Base-by-base conservation (phyloP, 2,329 filamentous ascomycete species). In the Cordyceps cateniannulata region DNA sequence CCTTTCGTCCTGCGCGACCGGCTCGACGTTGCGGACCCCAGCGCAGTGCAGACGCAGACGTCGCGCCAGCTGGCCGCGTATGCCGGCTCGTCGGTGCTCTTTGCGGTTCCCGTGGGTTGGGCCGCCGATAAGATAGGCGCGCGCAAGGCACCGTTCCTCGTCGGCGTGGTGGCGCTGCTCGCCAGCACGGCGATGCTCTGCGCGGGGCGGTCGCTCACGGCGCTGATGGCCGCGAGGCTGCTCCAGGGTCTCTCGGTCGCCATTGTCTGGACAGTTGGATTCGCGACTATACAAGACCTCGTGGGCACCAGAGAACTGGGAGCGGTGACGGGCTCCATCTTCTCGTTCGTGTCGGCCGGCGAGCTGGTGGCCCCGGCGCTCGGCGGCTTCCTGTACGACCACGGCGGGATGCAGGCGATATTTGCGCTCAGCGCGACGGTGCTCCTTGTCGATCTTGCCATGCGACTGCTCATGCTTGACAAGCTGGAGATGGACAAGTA, bases 1-100 rank as follows among this genome's bases (percentile, higher is more conserved):
- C 62, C 62, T 1, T 63, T 63, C 12, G 1, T 62, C 40, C 54
- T 63, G 48, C 53, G 45, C 22, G 54, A 63, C 40, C 62, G 59
- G 18, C 49, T 63, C 9, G 20, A 22, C 40, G 49, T 62, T 9
- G 10, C 5, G 10, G 53, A 50, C n/a, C 16, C 59, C 18, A 3
- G 5, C 38, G 52, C 18, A 18, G 40, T 55, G 16, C 52, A 55
- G 52, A 32, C 38, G 25, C 40, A 55, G 18, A 55, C 52, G 40
- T 45, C 52, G 18, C 52, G 38, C n/a, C 52, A 55, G 40, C 52
- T 55, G 18, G 52, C 52, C 40, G 52, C 27, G 5, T 55, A 55
- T 40, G 52, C 52, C 3, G 52, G 52, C 18, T 29, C 52, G 10
- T 45, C 52, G 18, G 52, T 55, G 10, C 52, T 55, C n/a, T 55